phyloP scores from a whole-genome alignment of 495 filamentous ascomycete genomes.

The Trichoderma reesei region DNA sequence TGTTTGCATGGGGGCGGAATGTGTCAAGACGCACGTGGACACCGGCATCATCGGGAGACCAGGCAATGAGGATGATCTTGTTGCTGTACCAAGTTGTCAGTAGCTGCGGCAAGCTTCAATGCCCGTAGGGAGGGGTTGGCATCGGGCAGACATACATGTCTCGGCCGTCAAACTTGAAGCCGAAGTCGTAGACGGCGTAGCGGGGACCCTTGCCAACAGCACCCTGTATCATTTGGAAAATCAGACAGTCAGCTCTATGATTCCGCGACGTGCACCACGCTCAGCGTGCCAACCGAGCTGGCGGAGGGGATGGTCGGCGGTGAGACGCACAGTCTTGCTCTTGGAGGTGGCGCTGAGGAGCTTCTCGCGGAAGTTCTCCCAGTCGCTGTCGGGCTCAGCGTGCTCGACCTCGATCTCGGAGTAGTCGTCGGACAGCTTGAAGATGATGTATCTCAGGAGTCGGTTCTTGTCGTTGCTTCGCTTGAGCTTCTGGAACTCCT shows the following conservation, averaged over 20 bases:
- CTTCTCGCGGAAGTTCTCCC: slow-evolving; percentile 71
- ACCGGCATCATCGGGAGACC: slow-evolving; percentile 77
- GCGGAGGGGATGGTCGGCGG: background rate
- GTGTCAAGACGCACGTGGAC: slow-evolving; percentile 55
- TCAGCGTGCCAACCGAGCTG: background rate
- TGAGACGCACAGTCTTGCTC: slow-evolving; percentile 29
- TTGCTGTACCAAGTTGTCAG: slow-evolving; percentile 41
- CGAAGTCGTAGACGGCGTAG: slow-evolving; percentile 87
- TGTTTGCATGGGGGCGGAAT: background rate
- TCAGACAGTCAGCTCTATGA: slow-evolving; percentile 13
- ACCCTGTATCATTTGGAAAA: slow-evolving; percentile 23
- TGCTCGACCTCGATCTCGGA: slow-evolving; percentile 78
- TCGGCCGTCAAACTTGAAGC: slow-evolving; percentile 65
- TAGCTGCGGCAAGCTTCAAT: background rate
- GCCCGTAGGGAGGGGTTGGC: background rate
- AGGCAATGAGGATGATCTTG: slow-evolving; percentile 94
- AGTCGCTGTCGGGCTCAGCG: slow-evolving; percentile 49
- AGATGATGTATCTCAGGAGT: slow-evolving; percentile 76
- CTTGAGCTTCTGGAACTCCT: slow-evolving; percentile 90
- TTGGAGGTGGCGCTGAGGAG: slow-evolving; percentile 53
- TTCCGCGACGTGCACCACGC: background rate
- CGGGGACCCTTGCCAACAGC: slow-evolving; percentile 66
- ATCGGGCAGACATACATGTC: slow-evolving; percentile 1
- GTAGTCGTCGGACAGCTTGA: slow-evolving; percentile 90
- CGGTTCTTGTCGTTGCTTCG: slow-evolving; percentile 58